Conservation (phyloP, 495 filamentous ascomycete species). For the Terfezia boudieri region DNA sequence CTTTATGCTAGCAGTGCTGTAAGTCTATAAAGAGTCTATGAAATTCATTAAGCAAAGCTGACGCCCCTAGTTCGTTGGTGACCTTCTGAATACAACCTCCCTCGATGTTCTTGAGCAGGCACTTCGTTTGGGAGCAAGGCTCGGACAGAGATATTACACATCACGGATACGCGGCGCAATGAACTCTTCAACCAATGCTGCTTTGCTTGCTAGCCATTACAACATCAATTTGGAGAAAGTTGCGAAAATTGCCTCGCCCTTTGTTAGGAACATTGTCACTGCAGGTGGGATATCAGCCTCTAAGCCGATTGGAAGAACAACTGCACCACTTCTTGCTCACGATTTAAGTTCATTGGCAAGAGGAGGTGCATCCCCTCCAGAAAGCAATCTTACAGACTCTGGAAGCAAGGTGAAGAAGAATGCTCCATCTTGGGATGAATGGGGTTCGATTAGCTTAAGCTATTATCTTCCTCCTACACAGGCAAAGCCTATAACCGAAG, state of each 20-base stretch:
- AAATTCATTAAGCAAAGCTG: neutral
- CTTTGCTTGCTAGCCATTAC: constrained; percentile 67
- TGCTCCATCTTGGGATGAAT: constrained; percentile 35
- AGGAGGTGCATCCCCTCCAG: constrained; percentile 19
- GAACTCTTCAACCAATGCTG: constrained; percentile 32
- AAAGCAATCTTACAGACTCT: constrained; percentile 24
- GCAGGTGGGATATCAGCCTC: constrained; percentile 12
- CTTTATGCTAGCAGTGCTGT: constrained; percentile 69
- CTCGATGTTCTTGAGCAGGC: constrained; percentile 49
- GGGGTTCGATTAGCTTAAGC: constrained; percentile 39
- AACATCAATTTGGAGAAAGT: constrained; percentile 82
- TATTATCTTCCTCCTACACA: constrained; percentile 33
- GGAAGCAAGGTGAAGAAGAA: constrained; percentile 10
- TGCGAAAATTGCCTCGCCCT: constrained; percentile 59
- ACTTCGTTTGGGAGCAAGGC: constrained; percentile 52
- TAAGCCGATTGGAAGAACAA: constrained; percentile 1
- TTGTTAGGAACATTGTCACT: constrained; percentile 39
- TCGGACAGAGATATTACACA: constrained; percentile 82
- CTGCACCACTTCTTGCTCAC: constrained; percentile 36
- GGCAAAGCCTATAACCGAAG: constrained; percentile 10
- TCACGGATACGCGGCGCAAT: constrained; percentile 37
- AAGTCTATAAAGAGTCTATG: neutral
- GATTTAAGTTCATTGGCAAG: constrained; percentile 53
- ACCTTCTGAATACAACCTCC: constrained; percentile 69
- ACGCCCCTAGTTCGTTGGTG: constrained; percentile 40